Base-by-base conservation (phyloP, 1,284 basidiomycete genomes). In the Farysia itapuensis region DNA sequence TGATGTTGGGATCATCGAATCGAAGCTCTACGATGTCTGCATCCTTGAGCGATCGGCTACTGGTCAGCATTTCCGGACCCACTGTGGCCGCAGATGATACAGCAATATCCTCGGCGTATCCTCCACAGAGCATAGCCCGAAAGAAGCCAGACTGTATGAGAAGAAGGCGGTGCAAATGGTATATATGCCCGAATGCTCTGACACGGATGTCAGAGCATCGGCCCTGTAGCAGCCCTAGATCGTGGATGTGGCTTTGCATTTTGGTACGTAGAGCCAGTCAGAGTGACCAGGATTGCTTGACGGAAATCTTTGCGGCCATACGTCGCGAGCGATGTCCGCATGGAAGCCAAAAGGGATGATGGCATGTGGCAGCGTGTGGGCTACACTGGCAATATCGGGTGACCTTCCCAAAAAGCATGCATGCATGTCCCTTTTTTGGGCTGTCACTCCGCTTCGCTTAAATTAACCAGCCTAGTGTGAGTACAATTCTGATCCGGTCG, bases 91-190 rank as follows among this genome's bases (percentile, higher is more conserved):
- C 49, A 9, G 59, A 56, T 16, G 52, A 45, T 15, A 44, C 52
- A 20, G 59, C 59, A 5, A 63, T 35, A 18, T 63, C 59, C 22
- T 68, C 64, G 14, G 60, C 54, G n/a, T 57, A 70, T 22, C 66
- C 70, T 16, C 64, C 65, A 15, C 56, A 61, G 30, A 72, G 53
- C 48, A 72, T 50, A 23, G 66, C 54, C n/a, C 60, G 44, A 34
- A 72, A 72, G 64, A 72, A 72, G 31, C 66, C 48, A 2, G 70
- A 61, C 36, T 72, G 70, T 20, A 70, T 66, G 28, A 72, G 68
- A 11, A 72, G 42, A 38, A 70, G 52, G 16, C 67, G 56, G 38
- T 72, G 70, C 6, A 70, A 42, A 19, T 52, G 56, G 28, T 72
- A 72, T n/a, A 61, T 38, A 4, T 65, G 52, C 6, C 60, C 64